phyloP scores from a whole-genome alignment of 106 monocot species.

The Cymbidium sinense region DNA sequence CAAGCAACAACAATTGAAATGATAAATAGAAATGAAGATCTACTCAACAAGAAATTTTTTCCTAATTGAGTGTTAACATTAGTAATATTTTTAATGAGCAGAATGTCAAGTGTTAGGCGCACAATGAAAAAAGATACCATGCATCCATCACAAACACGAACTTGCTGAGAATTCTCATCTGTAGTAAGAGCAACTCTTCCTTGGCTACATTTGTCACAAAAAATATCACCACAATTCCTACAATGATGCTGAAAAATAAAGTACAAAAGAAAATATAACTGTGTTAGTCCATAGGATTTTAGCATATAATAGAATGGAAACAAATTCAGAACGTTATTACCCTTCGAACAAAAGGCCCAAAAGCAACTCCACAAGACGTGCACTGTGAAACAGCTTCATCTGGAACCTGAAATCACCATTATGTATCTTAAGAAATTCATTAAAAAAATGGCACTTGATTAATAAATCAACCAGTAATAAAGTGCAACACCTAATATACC shows the following conservation, averaged over 20 bases:
- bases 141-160: conserved; percentile 88
- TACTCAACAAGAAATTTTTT: background rate
- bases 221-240: conserved; percentile 90
- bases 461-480: background rate
- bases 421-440: background rate
- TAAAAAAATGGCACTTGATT: background rate
- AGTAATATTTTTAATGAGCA: background rate
- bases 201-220: conserved; percentile 86
- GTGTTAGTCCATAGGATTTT: background rate
- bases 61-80: background rate
- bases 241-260: conserved; percentile 69
- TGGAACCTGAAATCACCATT: conserved; percentile 44
- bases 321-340: conserved; percentile 26
- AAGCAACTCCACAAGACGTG: conserved; percentile 67
- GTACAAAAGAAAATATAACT: background rate
- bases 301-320: background rate
- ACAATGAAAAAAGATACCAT: conserved; percentile 36
- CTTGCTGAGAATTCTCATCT: conserved; percentile 63
- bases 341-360: conserved; percentile 78
- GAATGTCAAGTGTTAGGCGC: background rate
- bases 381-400: conserved; percentile 86
- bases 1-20: background rate
- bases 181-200: conserved; percentile 82
- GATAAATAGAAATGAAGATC: background rate
- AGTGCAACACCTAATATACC: background rate